These are phyloP conservation scores for Trichoderma asperelloides DNA, from an alignment of 495 filamentous ascomycete species.

Conservation along the genomic window DNA sequence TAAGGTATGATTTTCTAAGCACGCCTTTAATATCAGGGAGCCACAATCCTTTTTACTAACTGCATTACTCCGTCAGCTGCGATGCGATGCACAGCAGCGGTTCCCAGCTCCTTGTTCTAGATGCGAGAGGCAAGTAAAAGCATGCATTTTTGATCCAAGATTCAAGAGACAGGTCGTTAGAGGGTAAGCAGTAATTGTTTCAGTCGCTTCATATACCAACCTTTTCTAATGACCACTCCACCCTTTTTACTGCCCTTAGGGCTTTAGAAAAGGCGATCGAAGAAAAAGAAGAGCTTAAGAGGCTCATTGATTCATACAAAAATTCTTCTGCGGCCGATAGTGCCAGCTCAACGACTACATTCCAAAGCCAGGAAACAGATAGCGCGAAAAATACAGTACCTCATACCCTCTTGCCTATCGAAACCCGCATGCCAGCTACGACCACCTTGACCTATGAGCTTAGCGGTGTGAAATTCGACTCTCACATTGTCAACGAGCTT, in stretches of 20 bases:
- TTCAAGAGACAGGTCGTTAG: neutral
- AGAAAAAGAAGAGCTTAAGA: neutral
- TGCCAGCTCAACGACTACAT: neutral
- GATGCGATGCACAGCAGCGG: neutral
- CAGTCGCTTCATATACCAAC: neutral
- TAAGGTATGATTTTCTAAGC: neutral
- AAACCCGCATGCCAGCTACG: neutral
- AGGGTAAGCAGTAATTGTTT: neutral
- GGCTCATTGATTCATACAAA: neutral
- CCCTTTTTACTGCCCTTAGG: neutral
- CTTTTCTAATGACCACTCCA: neutral
- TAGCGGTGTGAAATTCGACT: neutral
- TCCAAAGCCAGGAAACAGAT: neutral
- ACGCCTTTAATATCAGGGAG: neutral
- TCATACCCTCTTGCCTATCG: neutral
- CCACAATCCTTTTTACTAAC: neutral
- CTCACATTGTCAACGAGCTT: neutral
- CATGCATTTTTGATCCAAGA: neutral
- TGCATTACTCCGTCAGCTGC: neutral
- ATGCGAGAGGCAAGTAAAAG: neutral
- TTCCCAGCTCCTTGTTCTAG: neutral
- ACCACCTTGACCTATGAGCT: neutral
- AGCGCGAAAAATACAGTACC: neutral
- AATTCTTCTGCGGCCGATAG: neutral
- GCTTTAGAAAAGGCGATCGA: neutral